Evolutionary conservation across 352 stramenopile species (phyloP), one percentile per base, ranked within the genome.

Genomic region (Pythium volutum): DNA sequence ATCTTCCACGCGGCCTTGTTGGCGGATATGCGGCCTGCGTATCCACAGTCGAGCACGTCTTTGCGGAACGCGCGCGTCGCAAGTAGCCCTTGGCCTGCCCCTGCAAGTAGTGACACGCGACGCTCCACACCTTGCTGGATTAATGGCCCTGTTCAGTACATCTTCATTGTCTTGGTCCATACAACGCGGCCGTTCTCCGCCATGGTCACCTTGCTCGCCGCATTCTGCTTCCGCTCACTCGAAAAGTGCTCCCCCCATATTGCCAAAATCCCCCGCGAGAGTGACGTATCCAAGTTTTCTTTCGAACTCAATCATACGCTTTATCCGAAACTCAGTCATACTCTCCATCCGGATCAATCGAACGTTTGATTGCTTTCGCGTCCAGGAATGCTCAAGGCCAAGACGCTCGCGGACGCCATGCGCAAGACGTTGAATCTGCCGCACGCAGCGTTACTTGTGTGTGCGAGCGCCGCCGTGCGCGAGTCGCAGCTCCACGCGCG

Each of bases 401-500:
- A 92, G 71, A 74, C 72, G 60, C 59, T 92, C 56, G 81, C 79
- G 1, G 64, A 82, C 22, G 80, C 80, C 57, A 84, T 94, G 74
- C 80, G 84, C 45, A 88, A 92, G 61, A 98, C 96, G 51, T 95
- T 99, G 53, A 90, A 98, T 61, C 81, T 99, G 54, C 97, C 97
- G n/a, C 70, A 92, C 65, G 99, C 97, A 16, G 69, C 64, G 31
- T 99, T 99, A 73, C 89, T 90, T 14, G 98, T 99, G 88, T 89
- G 97, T 26, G 96, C 97, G 20, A 99, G 99, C 67, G 93, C 97
- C 9, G 81, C 72, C 0, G 67, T 68, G 47, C 79, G 89, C 50
- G 89, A 97, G 70, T 73, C 73, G 27, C 64, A 91, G 67, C 67
- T 90, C 25, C 76, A 92, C 45, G 70, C 79, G 48, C 74, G 78